These are phyloP conservation scores for Colletotrichum spinosum DNA, from an alignment of 2,329 filamentous ascomycete species.

Conservation along the genomic window DNA sequence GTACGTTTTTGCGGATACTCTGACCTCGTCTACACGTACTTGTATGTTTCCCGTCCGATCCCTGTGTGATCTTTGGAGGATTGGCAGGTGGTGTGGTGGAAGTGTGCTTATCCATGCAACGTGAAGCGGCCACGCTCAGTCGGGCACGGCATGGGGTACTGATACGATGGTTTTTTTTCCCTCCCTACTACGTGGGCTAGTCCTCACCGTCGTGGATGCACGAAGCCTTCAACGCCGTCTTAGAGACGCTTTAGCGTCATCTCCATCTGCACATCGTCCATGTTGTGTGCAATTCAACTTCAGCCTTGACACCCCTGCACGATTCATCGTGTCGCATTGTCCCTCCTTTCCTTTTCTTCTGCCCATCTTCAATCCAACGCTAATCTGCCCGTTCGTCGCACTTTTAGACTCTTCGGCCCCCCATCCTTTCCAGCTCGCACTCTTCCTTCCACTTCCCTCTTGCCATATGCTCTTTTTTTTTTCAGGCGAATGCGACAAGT, in stretches of 20 bases:
- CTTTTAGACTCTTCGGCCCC: conserved; percentile 31
- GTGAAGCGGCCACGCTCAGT: conserved; percentile 30
- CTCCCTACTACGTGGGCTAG: conserved; percentile 1
- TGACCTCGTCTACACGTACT: neutral
- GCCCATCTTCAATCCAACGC: conserved; percentile 23
- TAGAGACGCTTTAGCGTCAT: conserved; percentile 26
- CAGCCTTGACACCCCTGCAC: conserved; percentile 34
- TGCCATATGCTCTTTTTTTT: neutral
- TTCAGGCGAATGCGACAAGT: neutral
- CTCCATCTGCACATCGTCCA: conserved; percentile 15
- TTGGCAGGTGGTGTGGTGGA: conserved; percentile 1
- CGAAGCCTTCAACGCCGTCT: conserved; percentile 31
- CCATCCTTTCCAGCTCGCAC: conserved; percentile 1
- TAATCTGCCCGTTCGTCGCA: conserved; percentile 5
- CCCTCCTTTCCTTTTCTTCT: conserved; percentile 31
- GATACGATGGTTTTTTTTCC: no score
- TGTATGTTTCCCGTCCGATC: conserved; percentile 1
- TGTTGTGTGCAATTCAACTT: conserved; percentile 25
- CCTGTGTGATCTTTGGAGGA: neutral
- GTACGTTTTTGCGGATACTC: neutral
- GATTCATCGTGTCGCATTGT: conserved; percentile 33
- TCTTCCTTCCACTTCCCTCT: neutral
- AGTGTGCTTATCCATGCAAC: conserved; percentile 20
- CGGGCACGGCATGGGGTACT: no score
- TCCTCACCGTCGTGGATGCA: conserved; percentile 7